These are phyloP conservation scores for Eutypella sp. DNA, from an alignment of 2,329 filamentous ascomycete species.

Conservation along the genomic window DNA sequence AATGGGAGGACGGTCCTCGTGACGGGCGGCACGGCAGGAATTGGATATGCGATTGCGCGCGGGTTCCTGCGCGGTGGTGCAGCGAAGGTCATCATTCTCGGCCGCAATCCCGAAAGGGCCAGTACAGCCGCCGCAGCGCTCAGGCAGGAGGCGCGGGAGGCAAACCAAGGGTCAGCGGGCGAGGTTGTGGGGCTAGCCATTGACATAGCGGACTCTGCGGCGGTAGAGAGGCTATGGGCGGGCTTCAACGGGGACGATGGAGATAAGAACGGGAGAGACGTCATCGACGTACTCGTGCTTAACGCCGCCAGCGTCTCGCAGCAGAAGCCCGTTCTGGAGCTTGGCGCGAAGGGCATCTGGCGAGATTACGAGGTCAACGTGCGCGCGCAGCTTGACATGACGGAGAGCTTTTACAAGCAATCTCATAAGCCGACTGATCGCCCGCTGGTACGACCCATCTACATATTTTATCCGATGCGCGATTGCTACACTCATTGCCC, in stretches of 20 bases:
- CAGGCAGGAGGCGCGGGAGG: no score
- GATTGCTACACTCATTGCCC: not conserved
- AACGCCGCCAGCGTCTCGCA: constrained; percentile 20
- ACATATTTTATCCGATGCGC: not conserved
- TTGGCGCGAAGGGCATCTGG: constrained; percentile 20
- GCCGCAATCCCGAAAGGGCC: no score
- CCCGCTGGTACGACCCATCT: constrained; percentile 10
- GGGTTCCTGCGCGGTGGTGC: not conserved
- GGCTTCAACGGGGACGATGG: no score
- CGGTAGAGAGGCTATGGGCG: no score
- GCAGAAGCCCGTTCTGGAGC: constrained; percentile 17
- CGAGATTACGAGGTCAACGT: constrained; percentile 23
- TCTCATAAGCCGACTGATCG: constrained; percentile 8
- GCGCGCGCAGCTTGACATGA: constrained; percentile 24
- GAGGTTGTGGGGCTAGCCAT: no score
- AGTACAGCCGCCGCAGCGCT: no score
- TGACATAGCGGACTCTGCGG: no score
- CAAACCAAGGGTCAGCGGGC: no score
- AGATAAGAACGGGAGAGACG: no score
- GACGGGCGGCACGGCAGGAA: not conserved
- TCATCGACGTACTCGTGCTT: constrained; percentile 33
- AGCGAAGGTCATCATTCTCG: not conserved
- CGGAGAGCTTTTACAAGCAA: constrained; percentile 31
- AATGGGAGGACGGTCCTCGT: not conserved
- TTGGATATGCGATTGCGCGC: not conserved